Evolutionary conservation across 768 basidiomycete genomes (phyloP).

Genomic region (Suillus clintonianus): DNA sequence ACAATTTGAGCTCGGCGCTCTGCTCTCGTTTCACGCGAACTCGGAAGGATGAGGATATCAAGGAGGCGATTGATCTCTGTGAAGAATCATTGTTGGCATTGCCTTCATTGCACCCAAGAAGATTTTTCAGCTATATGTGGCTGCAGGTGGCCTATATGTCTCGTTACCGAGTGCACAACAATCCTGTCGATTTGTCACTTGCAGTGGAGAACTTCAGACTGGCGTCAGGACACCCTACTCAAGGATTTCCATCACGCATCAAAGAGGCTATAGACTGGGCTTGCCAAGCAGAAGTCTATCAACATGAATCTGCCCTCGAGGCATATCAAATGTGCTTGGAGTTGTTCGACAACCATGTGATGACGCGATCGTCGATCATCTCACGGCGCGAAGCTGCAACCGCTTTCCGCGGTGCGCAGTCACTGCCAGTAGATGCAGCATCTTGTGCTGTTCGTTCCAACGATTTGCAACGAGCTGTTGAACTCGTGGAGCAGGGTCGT

Average conservation of each 20-base stretch:
- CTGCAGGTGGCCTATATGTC: slow-evolving; percentile 16
- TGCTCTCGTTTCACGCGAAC: slow-evolving; percentile 11
- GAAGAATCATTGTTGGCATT: background rate
- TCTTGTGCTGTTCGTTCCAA: slow-evolving; percentile 14
- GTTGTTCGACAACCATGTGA: background rate
- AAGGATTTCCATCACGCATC: background rate
- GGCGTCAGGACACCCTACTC: slow-evolving; percentile 13
- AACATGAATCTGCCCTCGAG: background rate
- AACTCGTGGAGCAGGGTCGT: slow-evolving; percentile 31
- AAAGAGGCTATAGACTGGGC: background rate
- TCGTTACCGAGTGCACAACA: slow-evolving; percentile 21
- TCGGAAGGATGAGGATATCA: slow-evolving; percentile 15
- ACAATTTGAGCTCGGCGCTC: slow-evolving; percentile 15
- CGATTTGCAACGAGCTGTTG: slow-evolving; percentile 16
- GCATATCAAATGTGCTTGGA: background rate
- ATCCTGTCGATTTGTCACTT: slow-evolving; percentile 13
- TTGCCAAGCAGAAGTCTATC: background rate
- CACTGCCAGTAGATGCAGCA: slow-evolving; percentile 3
- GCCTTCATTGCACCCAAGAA: background rate
- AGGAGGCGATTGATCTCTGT: slow-evolving; percentile 20
- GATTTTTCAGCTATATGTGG: background rate
- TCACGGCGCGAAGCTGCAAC: background rate
- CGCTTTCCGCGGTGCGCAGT: background rate
- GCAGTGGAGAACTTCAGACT: slow-evolving; percentile 22
- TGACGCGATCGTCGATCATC: background rate